Percentiles rank a stretch among this genome's conserved stretches.
These are phyloP conservation scores for Hemileccinum impolitum DNA, from an alignment of 768 basidiomycete species.

Conservation along the genomic window DNA sequence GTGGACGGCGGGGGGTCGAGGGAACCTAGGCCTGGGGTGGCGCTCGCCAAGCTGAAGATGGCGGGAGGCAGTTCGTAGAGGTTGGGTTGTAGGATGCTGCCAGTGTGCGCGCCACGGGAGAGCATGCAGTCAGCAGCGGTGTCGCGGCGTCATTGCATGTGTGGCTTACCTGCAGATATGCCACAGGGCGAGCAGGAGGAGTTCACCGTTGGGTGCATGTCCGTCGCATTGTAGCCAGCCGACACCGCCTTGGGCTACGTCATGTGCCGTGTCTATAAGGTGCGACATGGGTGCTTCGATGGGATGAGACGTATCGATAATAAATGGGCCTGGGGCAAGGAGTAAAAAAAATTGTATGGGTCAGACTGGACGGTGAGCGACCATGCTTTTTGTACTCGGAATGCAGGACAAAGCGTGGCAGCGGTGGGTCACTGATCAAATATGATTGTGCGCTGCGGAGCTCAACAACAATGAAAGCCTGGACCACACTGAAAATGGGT, in stretches of 20 bases:
- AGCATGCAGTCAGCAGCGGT: no score
- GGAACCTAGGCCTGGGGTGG: no score
- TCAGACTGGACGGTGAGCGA: background rate
- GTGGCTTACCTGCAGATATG: constrained; percentile 62
- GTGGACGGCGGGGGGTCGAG: no score
- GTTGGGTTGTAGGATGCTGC: no score
- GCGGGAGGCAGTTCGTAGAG: no score
- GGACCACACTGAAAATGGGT: background rate
- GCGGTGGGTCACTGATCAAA: background rate
- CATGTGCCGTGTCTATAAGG: background rate
- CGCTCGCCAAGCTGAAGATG: no score
- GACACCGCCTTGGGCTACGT: constrained; percentile 39
- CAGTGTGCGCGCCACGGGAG: no score
- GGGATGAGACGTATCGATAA: no score
- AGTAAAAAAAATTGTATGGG: no score
- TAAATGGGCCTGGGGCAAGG: no score
- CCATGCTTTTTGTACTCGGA: constrained; percentile 8
- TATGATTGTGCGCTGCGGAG: constrained; percentile 1
- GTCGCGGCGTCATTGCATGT: no score
- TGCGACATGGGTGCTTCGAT: no score
- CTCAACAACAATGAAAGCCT: background rate
- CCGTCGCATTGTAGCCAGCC: constrained; percentile 51
- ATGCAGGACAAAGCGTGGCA: background rate
- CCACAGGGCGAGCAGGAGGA: constrained; percentile 76
- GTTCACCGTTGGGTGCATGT: constrained; percentile 40